Evolutionary conservation across 179 eudicot genomes (phyloP).

Genomic region (Beta corolliflora): DNA sequence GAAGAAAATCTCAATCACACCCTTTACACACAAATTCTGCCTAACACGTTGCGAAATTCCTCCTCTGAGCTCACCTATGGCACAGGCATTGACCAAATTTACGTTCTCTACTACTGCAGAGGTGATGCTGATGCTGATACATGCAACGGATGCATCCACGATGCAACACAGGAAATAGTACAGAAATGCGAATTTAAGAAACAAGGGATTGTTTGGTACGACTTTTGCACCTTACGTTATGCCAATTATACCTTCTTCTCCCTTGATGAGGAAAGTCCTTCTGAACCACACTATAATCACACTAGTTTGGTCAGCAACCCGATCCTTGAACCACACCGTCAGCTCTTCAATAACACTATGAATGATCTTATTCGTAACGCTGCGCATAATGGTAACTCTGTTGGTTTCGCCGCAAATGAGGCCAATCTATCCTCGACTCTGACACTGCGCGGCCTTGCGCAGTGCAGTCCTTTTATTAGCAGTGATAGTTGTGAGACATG

Average conservation of each 20-base stretch:
- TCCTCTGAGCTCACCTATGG: conserved; percentile 9
- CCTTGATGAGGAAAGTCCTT: conserved; percentile 17
- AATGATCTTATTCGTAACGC: not conserved
- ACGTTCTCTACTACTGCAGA: conserved; percentile 27
- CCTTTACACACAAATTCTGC: not conserved
- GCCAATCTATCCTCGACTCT: not conserved
- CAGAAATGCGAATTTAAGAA: not conserved
- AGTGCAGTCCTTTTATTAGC: not conserved
- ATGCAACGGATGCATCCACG: conserved; percentile 3
- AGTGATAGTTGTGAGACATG: not conserved
- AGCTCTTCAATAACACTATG: not conserved
- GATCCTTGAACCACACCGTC: not conserved
- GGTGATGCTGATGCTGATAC: conserved; percentile 1
- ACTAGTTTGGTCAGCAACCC: not conserved
- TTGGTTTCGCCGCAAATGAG: not conserved
- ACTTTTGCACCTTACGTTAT: conserved; percentile 22
- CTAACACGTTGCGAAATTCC: not conserved
- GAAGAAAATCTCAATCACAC: conserved; percentile 2
- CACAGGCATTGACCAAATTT: conserved; percentile 14
- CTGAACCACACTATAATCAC: not conserved
- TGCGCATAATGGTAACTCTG: not conserved
- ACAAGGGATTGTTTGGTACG: conserved; percentile 23
- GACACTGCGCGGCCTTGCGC: not conserved
- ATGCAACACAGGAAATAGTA: not conserved
- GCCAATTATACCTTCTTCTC: conserved; percentile 21